Conservation (phyloP, 2,329 filamentous ascomycete genomes). For the Tolypocladium tropicale region DNA sequence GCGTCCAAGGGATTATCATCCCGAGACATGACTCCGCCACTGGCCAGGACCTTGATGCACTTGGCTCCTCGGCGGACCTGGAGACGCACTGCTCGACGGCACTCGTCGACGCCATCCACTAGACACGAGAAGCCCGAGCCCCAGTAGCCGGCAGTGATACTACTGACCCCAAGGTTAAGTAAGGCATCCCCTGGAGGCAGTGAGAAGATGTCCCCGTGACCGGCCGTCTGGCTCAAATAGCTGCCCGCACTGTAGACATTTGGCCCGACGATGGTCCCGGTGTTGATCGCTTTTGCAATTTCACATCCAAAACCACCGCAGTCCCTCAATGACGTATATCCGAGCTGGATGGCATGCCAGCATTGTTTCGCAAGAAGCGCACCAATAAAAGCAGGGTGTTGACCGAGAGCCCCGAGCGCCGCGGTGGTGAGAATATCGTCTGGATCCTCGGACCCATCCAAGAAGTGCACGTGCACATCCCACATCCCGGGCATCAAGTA, state of each 20-base stretch:
- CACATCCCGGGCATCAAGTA: conserved; percentile 40
- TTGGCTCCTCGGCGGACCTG: conserved; percentile 28
- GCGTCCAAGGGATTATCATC: conserved; percentile 26
- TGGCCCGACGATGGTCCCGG: conserved; percentile 33
- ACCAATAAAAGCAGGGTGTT: conserved; percentile 20
- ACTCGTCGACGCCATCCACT: conserved; percentile 29
- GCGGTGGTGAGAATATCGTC: conserved; percentile 11
- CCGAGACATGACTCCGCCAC: conserved; percentile 26
- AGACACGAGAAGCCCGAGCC: conserved; percentile 14
- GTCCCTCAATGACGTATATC: conserved; percentile 40
- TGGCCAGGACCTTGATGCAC: conserved; percentile 28
- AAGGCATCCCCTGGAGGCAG: conserved; percentile 24
- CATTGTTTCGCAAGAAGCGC: conserved; percentile 28
- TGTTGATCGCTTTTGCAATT: conserved; percentile 27
- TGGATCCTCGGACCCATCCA: conserved; percentile 18
- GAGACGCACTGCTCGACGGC: conserved; percentile 25
- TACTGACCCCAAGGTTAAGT: conserved; percentile 19
- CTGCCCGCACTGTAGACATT: conserved; percentile 37
- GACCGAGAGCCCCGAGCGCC: too few relatives aligned
- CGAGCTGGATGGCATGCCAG: conserved; percentile 29
- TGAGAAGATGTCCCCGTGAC: conserved; percentile 31
- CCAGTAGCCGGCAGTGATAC: conserved; percentile 18
- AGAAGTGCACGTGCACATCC: conserved; percentile 39
- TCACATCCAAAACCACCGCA: conserved; percentile 35
- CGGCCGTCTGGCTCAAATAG: conserved; percentile 33